Evolutionary conservation across 371 early-diverging fungal genomes (phyloP).

Genomic region (Sporodiniella umbellata): DNA sequence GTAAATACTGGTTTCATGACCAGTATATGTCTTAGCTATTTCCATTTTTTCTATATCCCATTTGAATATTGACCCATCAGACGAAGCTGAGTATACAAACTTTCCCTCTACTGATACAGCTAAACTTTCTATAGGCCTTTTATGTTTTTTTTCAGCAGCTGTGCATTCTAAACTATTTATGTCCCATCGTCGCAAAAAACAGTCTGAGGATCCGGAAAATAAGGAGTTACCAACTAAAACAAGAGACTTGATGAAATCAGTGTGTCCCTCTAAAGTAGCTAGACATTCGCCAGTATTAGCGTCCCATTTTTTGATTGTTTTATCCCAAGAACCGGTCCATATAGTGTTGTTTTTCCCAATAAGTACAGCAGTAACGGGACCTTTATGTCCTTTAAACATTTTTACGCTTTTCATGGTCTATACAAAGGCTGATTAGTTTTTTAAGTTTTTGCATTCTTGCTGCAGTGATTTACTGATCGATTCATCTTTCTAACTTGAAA

Average conservation of each 20-base stretch:
- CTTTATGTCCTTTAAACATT: conserved; percentile 73
- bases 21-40: conserved; percentile 39
- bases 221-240: conserved; percentile 41
- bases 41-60: conserved; percentile 58
- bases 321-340: conserved; percentile 85
- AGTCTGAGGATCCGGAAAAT: conserved; percentile 74
- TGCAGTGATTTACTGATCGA: conserved; percentile 37
- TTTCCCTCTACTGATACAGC: conserved; percentile 41
- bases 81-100: conserved; percentile 62
- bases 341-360: conserved; percentile 42
- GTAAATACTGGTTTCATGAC: conserved; percentile 77
- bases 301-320: conserved; percentile 72
- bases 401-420: conserved; percentile 64
- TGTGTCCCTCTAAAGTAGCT: conserved; percentile 55
- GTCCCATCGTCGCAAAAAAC: conserved; percentile 67
- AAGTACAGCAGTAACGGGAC: conserved; percentile 76
- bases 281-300: conserved; percentile 55
- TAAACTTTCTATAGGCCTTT: conserved; percentile 63
- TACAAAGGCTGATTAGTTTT: not conserved
- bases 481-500: conserved; percentile 55
- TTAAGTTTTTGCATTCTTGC: not conserved
- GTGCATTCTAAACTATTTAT: conserved; percentile 42
- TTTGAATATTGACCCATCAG: conserved; percentile 64
- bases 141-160: conserved; percentile 55
- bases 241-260: conserved; percentile 75